These are phyloP conservation scores for Moelleriella libera DNA, from an alignment of 2,329 filamentous ascomycete genomes.

Conservation along the genomic window DNA sequence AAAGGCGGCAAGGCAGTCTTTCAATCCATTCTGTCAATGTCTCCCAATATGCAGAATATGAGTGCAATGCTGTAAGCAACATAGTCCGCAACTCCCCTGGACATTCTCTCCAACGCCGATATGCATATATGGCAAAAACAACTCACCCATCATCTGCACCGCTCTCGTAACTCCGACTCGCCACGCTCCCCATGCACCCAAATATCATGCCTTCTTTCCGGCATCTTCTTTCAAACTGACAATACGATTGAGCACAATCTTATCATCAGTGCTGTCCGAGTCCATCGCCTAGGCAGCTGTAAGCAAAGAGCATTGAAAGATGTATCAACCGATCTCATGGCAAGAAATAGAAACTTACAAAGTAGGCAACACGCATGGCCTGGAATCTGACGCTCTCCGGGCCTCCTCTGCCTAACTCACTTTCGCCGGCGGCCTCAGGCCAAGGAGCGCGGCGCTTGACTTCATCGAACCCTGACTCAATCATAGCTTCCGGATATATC, in stretches of 20 bases:
- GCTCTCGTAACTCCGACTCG: background rate
- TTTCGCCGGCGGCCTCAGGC: constrained; percentile 66
- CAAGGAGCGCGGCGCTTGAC: constrained; percentile 61
- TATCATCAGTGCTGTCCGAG: constrained; percentile 63
- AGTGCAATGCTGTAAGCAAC: no score
- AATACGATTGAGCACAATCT: constrained; percentile 78
- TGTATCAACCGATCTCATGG: no score
- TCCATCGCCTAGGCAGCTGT: constrained; percentile 45
- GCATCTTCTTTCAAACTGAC: constrained; percentile 81
- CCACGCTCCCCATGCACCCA: background rate
- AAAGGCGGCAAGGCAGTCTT: no score
- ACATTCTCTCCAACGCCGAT: no score
- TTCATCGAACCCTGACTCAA: constrained; percentile 75
- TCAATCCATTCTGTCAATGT: no score
- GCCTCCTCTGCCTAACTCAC: constrained; percentile 43
- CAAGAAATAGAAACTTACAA: constrained; percentile 30
- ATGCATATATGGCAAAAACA: no score
- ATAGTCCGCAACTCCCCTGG: no score
- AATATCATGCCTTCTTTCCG: constrained; percentile 36
- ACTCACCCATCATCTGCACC: background rate
- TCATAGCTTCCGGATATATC: constrained; percentile 61
- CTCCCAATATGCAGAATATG: no score
- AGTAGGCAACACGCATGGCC: constrained; percentile 78
- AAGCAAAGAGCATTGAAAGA: no score
- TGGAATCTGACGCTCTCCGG: constrained; percentile 78